Evolutionary conservation across 2,329 filamentous ascomycete genomes (phyloP), one percentile per base, ranked within the genome.

Genomic region (Colletotrichum liriopes): DNA sequence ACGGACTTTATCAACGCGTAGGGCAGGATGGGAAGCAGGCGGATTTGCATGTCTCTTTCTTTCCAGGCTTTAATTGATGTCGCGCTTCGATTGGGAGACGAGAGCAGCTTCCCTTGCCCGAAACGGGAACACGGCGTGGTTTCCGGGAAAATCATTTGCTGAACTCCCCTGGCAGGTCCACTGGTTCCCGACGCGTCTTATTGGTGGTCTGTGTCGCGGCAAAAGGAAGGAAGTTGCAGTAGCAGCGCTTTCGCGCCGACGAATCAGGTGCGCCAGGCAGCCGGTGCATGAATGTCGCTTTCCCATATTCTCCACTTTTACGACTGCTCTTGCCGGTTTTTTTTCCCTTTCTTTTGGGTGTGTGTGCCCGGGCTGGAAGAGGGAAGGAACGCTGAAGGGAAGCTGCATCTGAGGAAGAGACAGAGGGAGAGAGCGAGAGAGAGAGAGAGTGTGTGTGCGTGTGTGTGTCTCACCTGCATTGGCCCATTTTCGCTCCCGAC

Each of bases 151-250:
- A 14, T 26, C 3, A 70, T 65, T 66, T 23, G 62, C 26, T 32
- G 4, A 62, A 18, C n/a, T 26, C 20, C 41, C 29, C 32, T 9
- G 4, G 5, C 2, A 5, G 26, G 2, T 45, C 69, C 59, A 49
- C 52, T 43, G 39, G n/a, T 26, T 9, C 1, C 3, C 12, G 56
- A 64, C 70, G 65, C 66, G 70, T 72, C 43, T 65, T n/a, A 72
- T 72, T 72, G 70, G 70, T 23, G n/a, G 23, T 52, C 7, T 16
- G 18, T 41, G 26, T 60, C 67, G 63, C 67, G 47, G 55, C 18
- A 39, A 18, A 32, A 43, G n/a, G 67, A 66, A 55, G 39, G 65
- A 67, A 60, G 65, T 18, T 72, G 65, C 65, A 72, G 66, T 70
- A 64, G 60, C 65, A 64, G 39, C 16, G 51, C n/a, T 23, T 26